Base-by-base conservation (phyloP, 768 basidiomycete species). In the Amyloporia xantha region DNA sequence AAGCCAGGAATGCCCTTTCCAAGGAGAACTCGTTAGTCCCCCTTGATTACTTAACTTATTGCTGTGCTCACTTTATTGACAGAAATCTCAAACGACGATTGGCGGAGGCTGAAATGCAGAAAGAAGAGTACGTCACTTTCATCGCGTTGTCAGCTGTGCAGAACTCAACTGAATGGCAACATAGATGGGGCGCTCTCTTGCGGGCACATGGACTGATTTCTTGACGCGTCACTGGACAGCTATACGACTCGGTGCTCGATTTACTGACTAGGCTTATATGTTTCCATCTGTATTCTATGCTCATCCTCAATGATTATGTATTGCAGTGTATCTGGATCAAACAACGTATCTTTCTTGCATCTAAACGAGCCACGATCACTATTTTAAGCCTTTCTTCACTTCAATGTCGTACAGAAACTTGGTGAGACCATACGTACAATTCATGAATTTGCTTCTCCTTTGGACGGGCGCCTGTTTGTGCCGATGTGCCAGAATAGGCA, bases 11-110 rank as follows among this genome's bases (percentile, higher is more conserved):
- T 59, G 67, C 70, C n/a, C 64, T 89, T 27, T 71, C 77, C 39
- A 78, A 79, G 59, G 89, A 93, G 68, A 95, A 94, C 59, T 78
- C 81, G 87, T 91, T 62, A 56, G 86, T 77, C 13, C 13, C 24
- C 42, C 11, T 19, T 38, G 9, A 4, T 23, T 26, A 19, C 20
- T 23, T 9, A 1, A 13, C 39, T 23, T 2, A 44, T 15, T 0
- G 24, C 25, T 47, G 24, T 28, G 15, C 50, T 44, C 9, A 21
- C 25, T 17, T 9, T 28, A 13, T 43, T 36, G 10, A 17, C 57
- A 91, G 89, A 39, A 74, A 81, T 65, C 66, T 91, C 27, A 87
- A 82, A 63, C 77, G 81, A 52, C 79, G 75, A 51, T 59, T 92
- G 44, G 75, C 79, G 36, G 86, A 90, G 63, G 62, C 75, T 27